Evolutionary conservation across 2,329 filamentous ascomycete species (phyloP).

Genomic region (Leptoxyphium fumago): DNA sequence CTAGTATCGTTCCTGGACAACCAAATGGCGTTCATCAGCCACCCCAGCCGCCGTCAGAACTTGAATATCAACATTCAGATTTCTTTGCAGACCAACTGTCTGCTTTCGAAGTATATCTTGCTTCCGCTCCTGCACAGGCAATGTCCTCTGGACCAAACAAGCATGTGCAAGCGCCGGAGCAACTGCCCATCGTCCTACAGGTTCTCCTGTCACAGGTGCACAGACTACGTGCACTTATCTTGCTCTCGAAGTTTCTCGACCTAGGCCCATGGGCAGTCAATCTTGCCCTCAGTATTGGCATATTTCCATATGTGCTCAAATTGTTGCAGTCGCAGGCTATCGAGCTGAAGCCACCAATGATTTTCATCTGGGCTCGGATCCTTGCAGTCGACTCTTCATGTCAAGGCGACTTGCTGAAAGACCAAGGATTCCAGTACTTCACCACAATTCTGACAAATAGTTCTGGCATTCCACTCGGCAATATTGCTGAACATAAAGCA

Average conservation of each 20-base stretch:
- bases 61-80: constrained; percentile 84
- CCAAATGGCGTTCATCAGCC: constrained; percentile 1
- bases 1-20: not conserved
- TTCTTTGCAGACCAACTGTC: constrained; percentile 97
- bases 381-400: constrained; percentile 89
- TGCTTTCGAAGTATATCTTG: constrained; percentile 87
- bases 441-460: constrained; percentile 73
- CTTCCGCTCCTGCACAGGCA: constrained; percentile 78
- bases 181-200: constrained; percentile 89
- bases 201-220: constrained; percentile 94
- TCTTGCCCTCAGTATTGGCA: constrained; percentile 89
- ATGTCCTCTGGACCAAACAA: constrained; percentile 57
- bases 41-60: constrained; percentile 31
- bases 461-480: constrained; percentile 61
- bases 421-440: constrained; percentile 95
- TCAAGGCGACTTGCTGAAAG: constrained; percentile 86
- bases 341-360: constrained; percentile 95
- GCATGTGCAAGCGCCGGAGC: constrained; percentile 61
- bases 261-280: constrained; percentile 98
- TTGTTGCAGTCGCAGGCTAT: constrained; percentile 85
- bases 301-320: constrained; percentile 98
- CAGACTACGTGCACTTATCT: constrained; percentile 73
- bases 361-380: constrained; percentile 96
- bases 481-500: constrained; percentile 85
- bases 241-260: constrained; percentile 86